A percentile compares a stretch with the other conserved stretches of the same genome.
These are phyloP conservation scores for Alternaria ethzedia DNA, from an alignment of 2,329 filamentous ascomycete species.

Conservation along the genomic window DNA sequence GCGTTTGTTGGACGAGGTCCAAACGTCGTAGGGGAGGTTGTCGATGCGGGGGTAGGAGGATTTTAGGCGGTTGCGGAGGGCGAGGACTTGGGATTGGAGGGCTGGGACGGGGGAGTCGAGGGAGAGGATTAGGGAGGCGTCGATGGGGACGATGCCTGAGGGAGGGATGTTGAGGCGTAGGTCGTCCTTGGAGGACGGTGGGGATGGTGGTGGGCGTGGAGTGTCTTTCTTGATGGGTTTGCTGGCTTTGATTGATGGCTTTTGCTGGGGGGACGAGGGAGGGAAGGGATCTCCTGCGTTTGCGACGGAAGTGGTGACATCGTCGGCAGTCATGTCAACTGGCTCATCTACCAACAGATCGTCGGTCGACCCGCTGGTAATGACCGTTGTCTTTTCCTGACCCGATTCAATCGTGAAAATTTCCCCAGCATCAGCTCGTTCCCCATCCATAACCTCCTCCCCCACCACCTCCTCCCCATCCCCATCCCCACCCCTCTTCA, in stretches of 20 bases:
- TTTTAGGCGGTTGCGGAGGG: slow-evolving; percentile 27
- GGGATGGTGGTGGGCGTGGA: accelerated
- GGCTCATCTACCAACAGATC: accelerated
- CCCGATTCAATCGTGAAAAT: too few relatives aligned
- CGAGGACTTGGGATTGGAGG: slow-evolving; percentile 29
- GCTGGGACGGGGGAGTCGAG: slow-evolving; percentile 15
- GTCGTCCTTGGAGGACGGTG: slow-evolving; percentile 1
- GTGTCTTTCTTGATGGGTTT: neutral
- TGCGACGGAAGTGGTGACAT: neutral
- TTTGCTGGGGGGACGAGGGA: neutral
- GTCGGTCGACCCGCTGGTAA: neutral
- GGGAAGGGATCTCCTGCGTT: neutral
- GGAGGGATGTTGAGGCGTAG: slow-evolving; percentile 19
- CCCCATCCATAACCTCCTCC: neutral
- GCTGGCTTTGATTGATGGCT: neutral
- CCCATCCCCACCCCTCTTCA: neutral
- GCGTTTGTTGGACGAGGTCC: slow-evolving; percentile 22
- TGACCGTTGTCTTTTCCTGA: neutral
- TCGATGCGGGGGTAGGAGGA: slow-evolving; percentile 34
- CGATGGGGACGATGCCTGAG: slow-evolving; percentile 20
- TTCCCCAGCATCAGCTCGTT: neutral
- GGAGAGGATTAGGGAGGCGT: slow-evolving; percentile 24
- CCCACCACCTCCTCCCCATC: neutral
- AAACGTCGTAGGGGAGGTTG: slow-evolving; percentile 33
- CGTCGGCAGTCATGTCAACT: neutral